Evolutionary conservation across 163 green algal genomes (phyloP).

Genomic region (Scenedesmus sp.): DNA sequence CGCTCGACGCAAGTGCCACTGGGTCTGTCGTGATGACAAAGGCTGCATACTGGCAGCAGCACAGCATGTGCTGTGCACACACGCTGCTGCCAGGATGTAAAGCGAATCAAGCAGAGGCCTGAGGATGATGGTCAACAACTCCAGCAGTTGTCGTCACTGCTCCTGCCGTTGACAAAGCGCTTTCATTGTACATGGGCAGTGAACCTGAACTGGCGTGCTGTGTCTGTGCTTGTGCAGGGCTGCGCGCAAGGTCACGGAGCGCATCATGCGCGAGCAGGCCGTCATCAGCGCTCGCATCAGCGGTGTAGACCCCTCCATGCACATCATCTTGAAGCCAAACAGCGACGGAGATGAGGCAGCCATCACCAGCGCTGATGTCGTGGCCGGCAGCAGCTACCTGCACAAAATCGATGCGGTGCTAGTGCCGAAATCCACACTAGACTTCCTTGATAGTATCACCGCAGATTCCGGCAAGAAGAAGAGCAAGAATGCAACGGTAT

Average conservation of each 20-base stretch:
- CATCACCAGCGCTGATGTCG: conserved; percentile 33
- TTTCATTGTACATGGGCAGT: too few species aligned
- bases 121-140: neutral
- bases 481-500: conserved; percentile 23
- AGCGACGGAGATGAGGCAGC: conserved; percentile 32
- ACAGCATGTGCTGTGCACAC: too few species aligned
- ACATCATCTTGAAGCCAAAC: conserved; percentile 32
- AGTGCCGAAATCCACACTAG: conserved; percentile 18
- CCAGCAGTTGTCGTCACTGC: neutral
- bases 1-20: too few species aligned
- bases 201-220: neutral
- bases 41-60: too few species aligned
- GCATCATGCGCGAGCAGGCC: neutral
- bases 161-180: too few species aligned
- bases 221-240: neutral
- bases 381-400: conserved; percentile 44
- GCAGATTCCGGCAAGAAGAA: conserved; percentile 25
- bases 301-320: conserved; percentile 32
- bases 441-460: conserved; percentile 17
- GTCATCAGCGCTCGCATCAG: conserved; percentile 35
- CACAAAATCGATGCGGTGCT: conserved; percentile 43
- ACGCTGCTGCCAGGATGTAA: too few species aligned
- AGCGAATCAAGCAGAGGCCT: too few species aligned
- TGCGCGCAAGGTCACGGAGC: neutral
- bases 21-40: too few species aligned